A percentile compares a stretch with the other conserved stretches of the same genome.
phyloP scores from a whole-genome alignment of 805 yeast species.

The Ogataea methanolica region DNA sequence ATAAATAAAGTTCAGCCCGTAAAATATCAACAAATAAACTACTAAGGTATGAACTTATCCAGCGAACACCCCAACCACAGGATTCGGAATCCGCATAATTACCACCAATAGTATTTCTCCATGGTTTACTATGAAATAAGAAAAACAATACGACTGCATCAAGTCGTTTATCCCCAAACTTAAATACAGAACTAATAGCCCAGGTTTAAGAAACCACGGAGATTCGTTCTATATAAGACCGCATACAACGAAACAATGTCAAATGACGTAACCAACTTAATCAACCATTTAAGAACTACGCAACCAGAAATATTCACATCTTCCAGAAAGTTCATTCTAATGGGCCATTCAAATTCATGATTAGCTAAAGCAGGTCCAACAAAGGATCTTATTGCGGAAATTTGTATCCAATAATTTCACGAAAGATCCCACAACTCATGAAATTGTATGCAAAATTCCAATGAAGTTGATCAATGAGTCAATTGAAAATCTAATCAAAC shows the following conservation, averaged over 20 bases:
- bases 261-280: conserved; percentile 70
- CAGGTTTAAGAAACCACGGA: conserved; percentile 90
- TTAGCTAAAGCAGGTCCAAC: conserved; percentile 56
- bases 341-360: conserved; percentile 75
- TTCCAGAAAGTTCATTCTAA: conserved; percentile 45
- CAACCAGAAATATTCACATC: conserved; percentile 26
- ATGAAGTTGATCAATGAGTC: conserved; percentile 58
- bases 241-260: conserved; percentile 76
- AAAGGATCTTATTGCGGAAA: conserved; percentile 54
- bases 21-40: background rate
- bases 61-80: conserved; percentile 1
- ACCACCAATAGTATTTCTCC: conserved; percentile 72
- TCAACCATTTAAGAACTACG: conserved; percentile 10
- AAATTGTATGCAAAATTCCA: conserved; percentile 47
- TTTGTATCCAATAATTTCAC: conserved; percentile 68
- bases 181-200: conserved; percentile 53
- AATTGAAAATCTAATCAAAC: conserved; percentile 60
- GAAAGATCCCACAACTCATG: conserved; percentile 27
- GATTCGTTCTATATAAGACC: conserved; percentile 65
- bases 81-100: background rate
- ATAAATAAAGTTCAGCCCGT: no score
- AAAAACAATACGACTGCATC: conserved; percentile 75
- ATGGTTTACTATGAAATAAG: conserved; percentile 84
- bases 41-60: conserved; percentile 1
- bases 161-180: conserved; percentile 38